A percentile compares a stretch with the other conserved stretches of the same genome.
phyloP scores from a whole-genome alignment of 768 basidiomycete genomes.

The Heimioporus sp. region DNA sequence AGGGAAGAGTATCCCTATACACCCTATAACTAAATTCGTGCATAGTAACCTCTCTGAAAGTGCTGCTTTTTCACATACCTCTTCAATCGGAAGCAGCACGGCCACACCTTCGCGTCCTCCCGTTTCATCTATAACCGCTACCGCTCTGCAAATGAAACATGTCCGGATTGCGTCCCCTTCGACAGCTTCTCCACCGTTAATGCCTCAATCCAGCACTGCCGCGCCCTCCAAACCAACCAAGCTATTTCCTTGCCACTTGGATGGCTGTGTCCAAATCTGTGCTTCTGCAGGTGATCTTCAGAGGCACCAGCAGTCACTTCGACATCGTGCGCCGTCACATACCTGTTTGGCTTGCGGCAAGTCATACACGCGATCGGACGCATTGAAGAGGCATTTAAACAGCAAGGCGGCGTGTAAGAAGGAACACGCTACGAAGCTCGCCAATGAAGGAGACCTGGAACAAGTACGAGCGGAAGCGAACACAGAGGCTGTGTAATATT shows the following conservation, averaged over 20 bases:
- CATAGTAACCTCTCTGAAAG: too few relatives aligned
- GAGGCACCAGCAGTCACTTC: conserved; percentile 30
- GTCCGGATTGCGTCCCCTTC: conserved; percentile 16
- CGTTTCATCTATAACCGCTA: conserved; percentile 1
- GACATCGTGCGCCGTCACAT: conserved; percentile 22
- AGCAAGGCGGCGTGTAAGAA: conserved; percentile 27
- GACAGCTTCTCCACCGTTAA: conserved; percentile 1
- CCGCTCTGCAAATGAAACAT: conserved; percentile 11
- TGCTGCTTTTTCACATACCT: background rate
- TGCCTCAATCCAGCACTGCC: background rate
- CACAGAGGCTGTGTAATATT: conserved; percentile 12
- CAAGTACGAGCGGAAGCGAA: conserved; percentile 16
- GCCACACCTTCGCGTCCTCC: conserved; percentile 1
- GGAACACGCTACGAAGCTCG: conserved; percentile 16
- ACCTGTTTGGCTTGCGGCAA: conserved; percentile 24
- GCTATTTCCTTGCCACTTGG: conserved; percentile 21
- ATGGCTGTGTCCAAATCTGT: conserved; percentile 28
- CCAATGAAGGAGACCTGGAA: conserved; percentile 2
- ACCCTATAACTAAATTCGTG: background rate
- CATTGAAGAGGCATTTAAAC: conserved; percentile 33
- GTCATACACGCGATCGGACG: conserved; percentile 30
- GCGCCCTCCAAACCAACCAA: conserved; percentile 10
- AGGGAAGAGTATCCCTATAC: background rate
- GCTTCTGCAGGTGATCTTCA: conserved; percentile 26
- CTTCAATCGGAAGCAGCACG: background rate